Base-by-base conservation (phyloP, 257 asterid genomes). In the Solanum chilense region DNA sequence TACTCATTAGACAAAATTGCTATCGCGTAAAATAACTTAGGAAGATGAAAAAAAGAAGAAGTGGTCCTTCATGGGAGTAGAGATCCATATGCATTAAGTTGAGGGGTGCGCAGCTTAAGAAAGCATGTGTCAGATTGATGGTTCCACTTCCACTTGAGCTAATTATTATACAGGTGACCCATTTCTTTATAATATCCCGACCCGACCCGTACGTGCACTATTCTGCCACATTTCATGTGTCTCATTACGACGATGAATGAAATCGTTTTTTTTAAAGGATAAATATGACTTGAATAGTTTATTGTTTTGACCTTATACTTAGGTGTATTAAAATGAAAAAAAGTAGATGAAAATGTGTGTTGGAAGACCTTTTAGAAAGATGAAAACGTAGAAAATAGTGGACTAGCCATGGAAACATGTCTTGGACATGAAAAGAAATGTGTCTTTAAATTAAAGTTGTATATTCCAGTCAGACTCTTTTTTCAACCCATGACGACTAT, bases 381-480 rank as follows among this genome's bases (percentile, higher is more conserved):
- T 73, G 80, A 18, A 35, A 73, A 18, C 5, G 27, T 49, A 81
- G 69, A 45, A 86, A 52, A 82, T 23, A 62, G 7, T 62, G 31
- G 85, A 84, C 83, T 83, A 76, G 68, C 33, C 62, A 89, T 74
- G 83, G 78, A 87, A 90, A 92, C 93, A 91, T 88, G 92, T 91
- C 87, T 77, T 37, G 85, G 91, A 88, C 93, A 87, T 71, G 82
- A 83, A 93, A 86, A 86, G 85, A 89, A 62, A 88, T 31, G 78
- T 86, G 75, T 60, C 87, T 76, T 81, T 42, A 88, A 87, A 76
- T 71, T 71, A 52, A 86, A 76, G 85, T 86, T 66, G 86, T 21
- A 82, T 47, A 80, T 80, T 80, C 85, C 11, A 80, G 68, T 29
- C 85, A 80, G 85, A 47, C 44, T 16, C 11, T 33, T 49, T 49